These are phyloP conservation scores for Helicocarpus griseus DNA, from an alignment of 2,329 filamentous ascomycete genomes.

Conservation along the genomic window DNA sequence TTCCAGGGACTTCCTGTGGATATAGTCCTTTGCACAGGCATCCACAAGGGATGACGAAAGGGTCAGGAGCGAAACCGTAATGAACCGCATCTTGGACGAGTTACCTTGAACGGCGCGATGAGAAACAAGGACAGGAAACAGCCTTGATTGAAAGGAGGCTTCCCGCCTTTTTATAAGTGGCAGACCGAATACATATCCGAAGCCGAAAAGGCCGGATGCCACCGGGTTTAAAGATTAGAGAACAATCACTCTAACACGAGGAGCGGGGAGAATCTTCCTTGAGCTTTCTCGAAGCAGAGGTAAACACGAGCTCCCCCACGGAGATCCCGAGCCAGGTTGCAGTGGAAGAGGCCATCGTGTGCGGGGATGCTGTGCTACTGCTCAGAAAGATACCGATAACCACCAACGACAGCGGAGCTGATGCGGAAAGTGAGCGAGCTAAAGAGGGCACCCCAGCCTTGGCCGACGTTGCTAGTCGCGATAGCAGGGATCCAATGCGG, in stretches of 20 bases:
- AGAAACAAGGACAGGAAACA: background rate
- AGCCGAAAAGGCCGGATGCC: background rate
- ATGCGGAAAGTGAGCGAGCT: background rate
- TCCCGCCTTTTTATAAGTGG: background rate
- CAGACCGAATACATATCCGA: background rate
- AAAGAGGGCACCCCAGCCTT: too few species aligned
- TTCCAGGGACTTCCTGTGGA: slow-evolving; percentile 6
- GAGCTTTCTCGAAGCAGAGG: background rate
- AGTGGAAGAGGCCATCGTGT: background rate
- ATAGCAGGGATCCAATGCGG: too few species aligned
- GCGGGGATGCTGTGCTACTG: background rate
- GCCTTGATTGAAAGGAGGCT: background rate
- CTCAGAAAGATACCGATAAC: background rate
- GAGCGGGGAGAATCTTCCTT: background rate
- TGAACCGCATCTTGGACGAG: slow-evolving; percentile 8
- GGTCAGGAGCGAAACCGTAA: slow-evolving; percentile 9
- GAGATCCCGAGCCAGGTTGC: background rate
- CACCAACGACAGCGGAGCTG: too few species aligned
- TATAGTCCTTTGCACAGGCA: slow-evolving; percentile 10
- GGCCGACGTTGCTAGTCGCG: too few species aligned
- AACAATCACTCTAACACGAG: too few species aligned
- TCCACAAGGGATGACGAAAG: slow-evolving; percentile 10
- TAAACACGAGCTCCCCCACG: background rate
- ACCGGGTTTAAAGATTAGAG: too few species aligned
- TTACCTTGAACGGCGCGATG: background rate